Percentiles rank a stretch among this genome's conserved stretches.
phyloP scores from a whole-genome alignment of 768 basidiomycete species.

The Fomitopsis serialis region DNA sequence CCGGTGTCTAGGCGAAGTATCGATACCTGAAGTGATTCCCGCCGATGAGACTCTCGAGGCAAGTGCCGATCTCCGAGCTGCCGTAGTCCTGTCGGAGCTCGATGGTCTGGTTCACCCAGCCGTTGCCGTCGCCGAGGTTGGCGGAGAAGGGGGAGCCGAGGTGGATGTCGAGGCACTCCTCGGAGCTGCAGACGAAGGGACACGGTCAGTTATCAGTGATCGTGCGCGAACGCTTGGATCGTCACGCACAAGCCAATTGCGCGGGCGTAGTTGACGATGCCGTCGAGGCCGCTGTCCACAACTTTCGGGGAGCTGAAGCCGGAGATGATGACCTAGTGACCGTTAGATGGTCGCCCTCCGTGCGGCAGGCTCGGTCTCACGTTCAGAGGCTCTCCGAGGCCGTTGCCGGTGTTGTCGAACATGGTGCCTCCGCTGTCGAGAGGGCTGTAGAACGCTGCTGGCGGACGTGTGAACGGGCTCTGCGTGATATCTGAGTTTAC shows the following conservation, averaged over 20 bases:
- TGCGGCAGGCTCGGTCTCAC: slow-evolving; percentile 19
- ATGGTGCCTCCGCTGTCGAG: slow-evolving; percentile 34
- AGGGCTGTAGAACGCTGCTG: slow-evolving; percentile 30
- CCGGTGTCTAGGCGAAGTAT: neutral
- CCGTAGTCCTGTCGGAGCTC: slow-evolving; percentile 42
- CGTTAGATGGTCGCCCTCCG: too few relatives aligned
- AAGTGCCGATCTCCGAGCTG: slow-evolving; percentile 32
- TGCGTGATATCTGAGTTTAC: neutral
- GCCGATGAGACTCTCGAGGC: slow-evolving; percentile 38
- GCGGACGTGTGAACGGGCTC: neutral
- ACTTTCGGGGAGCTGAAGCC: slow-evolving; percentile 52
- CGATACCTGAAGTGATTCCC: slow-evolving; percentile 44
- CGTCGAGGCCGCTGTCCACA: slow-evolving; percentile 46
- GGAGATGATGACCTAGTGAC: slow-evolving; percentile 54
- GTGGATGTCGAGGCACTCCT: slow-evolving; percentile 35
- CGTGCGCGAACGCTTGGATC: neutral
- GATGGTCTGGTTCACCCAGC: slow-evolving; percentile 36
- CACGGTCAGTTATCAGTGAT: slow-evolving; percentile 8
- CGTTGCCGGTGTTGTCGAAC: slow-evolving; percentile 31
- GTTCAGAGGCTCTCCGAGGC: slow-evolving; percentile 41
- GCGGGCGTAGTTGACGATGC: slow-evolving; percentile 53
- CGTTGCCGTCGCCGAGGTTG: slow-evolving; percentile 47
- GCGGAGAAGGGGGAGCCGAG: slow-evolving; percentile 32
- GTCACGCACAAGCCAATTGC: slow-evolving; percentile 57
- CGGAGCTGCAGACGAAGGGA: slow-evolving; percentile 34